Base-by-base conservation (phyloP, 495 filamentous ascomycete genomes). In the Podospora pseudocomata region DNA sequence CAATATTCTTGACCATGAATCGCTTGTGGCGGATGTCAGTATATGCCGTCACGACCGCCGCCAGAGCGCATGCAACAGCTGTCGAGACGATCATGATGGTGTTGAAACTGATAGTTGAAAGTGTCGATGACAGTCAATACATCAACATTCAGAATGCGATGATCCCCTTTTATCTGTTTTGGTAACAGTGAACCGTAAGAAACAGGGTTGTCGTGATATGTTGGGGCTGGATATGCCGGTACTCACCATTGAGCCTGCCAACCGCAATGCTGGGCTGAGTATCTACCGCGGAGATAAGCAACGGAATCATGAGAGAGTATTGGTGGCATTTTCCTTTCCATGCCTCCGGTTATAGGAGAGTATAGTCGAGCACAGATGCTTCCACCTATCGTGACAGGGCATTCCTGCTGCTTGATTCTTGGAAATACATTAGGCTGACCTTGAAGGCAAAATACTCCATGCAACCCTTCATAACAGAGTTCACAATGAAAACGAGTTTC, bases 1-100 rank as follows among this genome's bases (percentile, higher is more conserved):
- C 77, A 64, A 79, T 78, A 61, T 79, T 78, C 69, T 79, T 79
- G 56, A 73, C 63, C 76, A 79, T 75, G 65, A 78, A 78, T 5
- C 73, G 76, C 65, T 76, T 78, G 66, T 79, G 76, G 34, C 74
- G 72, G 66, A 77, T 78, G 60, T 77, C 77, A 28, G 77, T 77
- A 60, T 74, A 71, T 67, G 75, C 70, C n/a, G 64, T 65, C 59
- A 68, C 75, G 11, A 64, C 63, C 7, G 63, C 70, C 16, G 60
- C 70, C 27, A 77, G 49, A 63, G 60, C 9, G 13, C 4, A 32
- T 4, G 39, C 15, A 49, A 49, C 39, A 0, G 13, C 15, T 49
- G 39, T 13, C 1, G 15, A 49, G 13, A 49, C 6, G 2, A 6
- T 49, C 13, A 49, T 49, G 39, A 9, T 49, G 39, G 0, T 11